A percentile compares a stretch with the other conserved stretches of the same genome.
Conservation (phyloP, 257 asterid species). For the Solanum chilense region DNA sequence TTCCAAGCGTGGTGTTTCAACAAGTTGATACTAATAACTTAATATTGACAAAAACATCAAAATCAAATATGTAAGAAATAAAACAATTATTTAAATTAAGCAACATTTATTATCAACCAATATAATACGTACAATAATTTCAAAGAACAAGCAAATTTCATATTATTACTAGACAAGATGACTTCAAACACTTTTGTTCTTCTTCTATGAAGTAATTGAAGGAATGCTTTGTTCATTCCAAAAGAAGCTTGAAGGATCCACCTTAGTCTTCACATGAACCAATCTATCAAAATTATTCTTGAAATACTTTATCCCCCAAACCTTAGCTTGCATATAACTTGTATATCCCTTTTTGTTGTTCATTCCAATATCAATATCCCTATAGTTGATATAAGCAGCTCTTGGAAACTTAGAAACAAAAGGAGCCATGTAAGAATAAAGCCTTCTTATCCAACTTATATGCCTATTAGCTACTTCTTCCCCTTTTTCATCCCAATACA, state of each 20-base stretch:
- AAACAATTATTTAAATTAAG: not conserved
- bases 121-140: not conserved
- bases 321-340: not conserved
- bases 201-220: not conserved
- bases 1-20: not conserved
- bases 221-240: conserved; percentile 7
- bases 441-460: conserved; percentile 5
- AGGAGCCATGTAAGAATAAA: not conserved
- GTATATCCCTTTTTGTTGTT: not conserved
- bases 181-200: not conserved
- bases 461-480: not conserved
- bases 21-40: not conserved
- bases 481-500: not conserved
- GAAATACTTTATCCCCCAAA: conserved; percentile 1
- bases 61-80: not conserved
- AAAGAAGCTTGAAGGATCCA: not conserved
- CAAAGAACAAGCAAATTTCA: not conserved
- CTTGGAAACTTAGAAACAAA: conserved; percentile 2
- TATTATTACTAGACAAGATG: not conserved
- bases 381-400: not conserved
- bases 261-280: conserved; percentile 1
- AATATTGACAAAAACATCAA: not conserved
- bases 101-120: not conserved
- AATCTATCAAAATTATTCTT: not conserved
- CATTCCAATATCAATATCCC: conserved; percentile 5